phyloP scores from a whole-genome alignment of 1,284 basidiomycete species.

The Agroathelia rolfsii region DNA sequence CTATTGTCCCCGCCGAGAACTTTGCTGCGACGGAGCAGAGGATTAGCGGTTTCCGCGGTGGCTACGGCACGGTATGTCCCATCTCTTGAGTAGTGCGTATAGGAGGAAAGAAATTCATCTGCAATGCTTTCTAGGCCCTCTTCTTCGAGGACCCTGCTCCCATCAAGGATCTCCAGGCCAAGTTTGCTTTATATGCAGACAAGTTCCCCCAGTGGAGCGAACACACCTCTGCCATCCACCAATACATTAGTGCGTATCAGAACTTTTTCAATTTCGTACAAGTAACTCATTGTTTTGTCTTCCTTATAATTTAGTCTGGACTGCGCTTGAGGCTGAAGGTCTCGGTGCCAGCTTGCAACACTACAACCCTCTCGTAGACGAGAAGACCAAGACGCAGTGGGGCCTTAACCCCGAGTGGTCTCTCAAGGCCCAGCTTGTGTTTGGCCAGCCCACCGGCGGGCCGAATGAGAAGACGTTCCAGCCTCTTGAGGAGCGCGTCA shows the following conservation, averaged over 20 bases:
- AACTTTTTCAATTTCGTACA: too few species aligned
- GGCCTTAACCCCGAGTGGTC: neutral
- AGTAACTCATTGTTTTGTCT: neutral
- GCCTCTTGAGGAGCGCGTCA: conserved; percentile 2
- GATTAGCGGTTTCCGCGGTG: conserved; percentile 1
- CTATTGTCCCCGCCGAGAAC: too few species aligned
- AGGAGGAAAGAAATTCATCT: neutral
- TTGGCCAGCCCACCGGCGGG: conserved; percentile 2
- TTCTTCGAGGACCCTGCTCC: conserved; percentile 4
- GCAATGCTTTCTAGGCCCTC: too few species aligned
- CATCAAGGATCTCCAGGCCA: neutral
- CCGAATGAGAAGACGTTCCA: conserved; percentile 3
- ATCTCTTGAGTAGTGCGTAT: neutral
- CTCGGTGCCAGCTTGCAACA: conserved; percentile 3
- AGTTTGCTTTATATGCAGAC: conserved; percentile 1
- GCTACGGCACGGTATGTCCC: conserved; percentile 2
- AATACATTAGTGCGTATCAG: too few species aligned
- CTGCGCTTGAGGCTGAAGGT: conserved; percentile 3
- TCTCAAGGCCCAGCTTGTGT: neutral
- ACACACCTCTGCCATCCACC: too few species aligned
- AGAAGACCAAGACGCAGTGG: neutral
- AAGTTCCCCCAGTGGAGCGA: too few species aligned
- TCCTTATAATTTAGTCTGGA: too few species aligned
- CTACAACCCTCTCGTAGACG: neutral
- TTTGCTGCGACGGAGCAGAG: neutral